Conservation (phyloP, 1,284 basidiomycete genomes). For the Malassezia restricta region DNA sequence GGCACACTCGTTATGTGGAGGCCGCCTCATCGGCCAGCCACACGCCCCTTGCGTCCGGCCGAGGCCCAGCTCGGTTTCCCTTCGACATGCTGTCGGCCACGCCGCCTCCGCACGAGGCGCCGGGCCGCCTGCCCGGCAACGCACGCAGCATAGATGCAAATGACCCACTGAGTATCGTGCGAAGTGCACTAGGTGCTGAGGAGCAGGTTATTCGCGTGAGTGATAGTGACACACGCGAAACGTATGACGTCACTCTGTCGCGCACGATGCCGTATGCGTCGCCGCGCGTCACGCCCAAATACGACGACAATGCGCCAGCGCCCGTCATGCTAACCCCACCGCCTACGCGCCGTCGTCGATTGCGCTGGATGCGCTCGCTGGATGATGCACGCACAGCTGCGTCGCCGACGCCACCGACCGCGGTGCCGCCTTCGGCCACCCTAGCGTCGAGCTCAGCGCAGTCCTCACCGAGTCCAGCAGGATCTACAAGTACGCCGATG, state of each 20-base stretch:
- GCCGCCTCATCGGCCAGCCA: no score
- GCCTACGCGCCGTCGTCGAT: constrained; percentile 3
- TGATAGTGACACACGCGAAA: constrained; percentile 29
- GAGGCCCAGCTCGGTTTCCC: no score
- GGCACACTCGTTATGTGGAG: no score
- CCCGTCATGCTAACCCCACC: background rate
- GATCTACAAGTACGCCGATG: no score
- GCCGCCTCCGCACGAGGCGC: background rate
- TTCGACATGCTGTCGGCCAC: constrained; percentile 2
- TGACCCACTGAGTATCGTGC: constrained; percentile 17
- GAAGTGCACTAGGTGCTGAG: constrained; percentile 29
- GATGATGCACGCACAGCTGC: background rate
- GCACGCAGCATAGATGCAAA: background rate
- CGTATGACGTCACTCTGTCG: constrained; percentile 38
- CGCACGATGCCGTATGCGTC: constrained; percentile 36
- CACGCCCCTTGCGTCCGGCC: no score
- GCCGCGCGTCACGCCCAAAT: constrained; percentile 16
- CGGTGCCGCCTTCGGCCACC: background rate
- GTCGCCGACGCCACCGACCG: background rate
- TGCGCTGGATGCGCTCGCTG: constrained; percentile 8
- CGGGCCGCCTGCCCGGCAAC: background rate
- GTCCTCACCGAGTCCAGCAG: background rate
- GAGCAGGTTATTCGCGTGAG: constrained; percentile 38
- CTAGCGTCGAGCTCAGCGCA: background rate
- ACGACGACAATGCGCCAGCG: background rate